Conservation (phyloP, 2,329 filamentous ascomycete species). For the Sarocladium kiliense region DNA sequence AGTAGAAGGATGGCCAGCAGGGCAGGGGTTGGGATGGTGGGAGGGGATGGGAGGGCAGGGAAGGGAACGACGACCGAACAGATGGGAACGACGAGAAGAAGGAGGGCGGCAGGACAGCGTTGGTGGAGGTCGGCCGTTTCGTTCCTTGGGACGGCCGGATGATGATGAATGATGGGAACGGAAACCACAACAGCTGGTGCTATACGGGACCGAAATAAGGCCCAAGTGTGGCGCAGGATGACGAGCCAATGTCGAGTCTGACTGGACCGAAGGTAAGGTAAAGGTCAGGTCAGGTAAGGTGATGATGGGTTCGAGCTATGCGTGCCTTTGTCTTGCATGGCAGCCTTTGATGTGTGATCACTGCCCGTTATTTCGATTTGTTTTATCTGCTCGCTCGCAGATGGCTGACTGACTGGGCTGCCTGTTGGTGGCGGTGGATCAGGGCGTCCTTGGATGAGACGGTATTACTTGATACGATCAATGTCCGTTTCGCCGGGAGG, state of each 20-base stretch:
- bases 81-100: constrained; percentile 16
- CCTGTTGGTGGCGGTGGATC: constrained; percentile 5
- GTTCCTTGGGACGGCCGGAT: neutral
- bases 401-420: neutral
- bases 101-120: constrained; percentile 17
- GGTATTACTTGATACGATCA: neutral
- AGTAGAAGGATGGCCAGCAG: neutral
- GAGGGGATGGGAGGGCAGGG: constrained; percentile 13
- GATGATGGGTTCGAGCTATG: neutral
- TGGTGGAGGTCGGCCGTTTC: neutral
- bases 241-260: neutral
- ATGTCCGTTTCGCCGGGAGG: neutral
- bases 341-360: neutral
- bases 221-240: neutral
- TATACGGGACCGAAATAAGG: constrained; percentile 26
- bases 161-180: constrained; percentile 9
- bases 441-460: neutral
- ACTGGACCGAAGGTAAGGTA: too few relatives aligned
- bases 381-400: neutral
- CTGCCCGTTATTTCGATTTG: neutral
- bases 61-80: constrained; percentile 16
- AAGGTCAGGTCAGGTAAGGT: too few relatives aligned
- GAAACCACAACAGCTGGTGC: constrained; percentile 13
- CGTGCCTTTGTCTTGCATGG: constrained; percentile 1
- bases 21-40: constrained; percentile 7